phyloP scores from a whole-genome alignment of 192 early-diverging fungal species.

The Mortierella antarctica region DNA sequence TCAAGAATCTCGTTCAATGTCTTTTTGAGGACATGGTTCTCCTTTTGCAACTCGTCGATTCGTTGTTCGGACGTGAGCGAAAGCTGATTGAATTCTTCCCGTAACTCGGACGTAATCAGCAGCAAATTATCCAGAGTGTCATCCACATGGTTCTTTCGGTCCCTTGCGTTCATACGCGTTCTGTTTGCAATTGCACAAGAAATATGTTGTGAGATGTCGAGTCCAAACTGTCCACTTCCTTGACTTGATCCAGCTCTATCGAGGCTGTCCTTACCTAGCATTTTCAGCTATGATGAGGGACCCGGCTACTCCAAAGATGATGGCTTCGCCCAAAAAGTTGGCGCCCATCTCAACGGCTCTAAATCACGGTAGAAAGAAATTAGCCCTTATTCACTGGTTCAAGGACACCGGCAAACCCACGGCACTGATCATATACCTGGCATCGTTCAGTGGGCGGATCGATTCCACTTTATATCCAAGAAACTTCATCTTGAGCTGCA shows the following conservation, averaged over 20 bases:
- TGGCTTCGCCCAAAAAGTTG: constrained; percentile 81
- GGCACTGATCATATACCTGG: constrained; percentile 52
- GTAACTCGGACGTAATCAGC: constrained; percentile 44
- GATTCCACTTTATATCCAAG: constrained; percentile 80
- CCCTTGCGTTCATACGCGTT: constrained; percentile 58
- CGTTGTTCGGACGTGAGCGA: constrained; percentile 21
- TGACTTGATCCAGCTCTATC: no score
- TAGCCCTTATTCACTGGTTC: no score
- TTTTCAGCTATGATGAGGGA: constrained; percentile 77
- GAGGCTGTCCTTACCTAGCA: constrained; percentile 61
- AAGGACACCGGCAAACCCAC: background rate
- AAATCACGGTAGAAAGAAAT: background rate
- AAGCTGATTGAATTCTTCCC: constrained; percentile 54
- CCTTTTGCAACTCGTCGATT: constrained; percentile 55
- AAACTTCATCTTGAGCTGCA: constrained; percentile 85
- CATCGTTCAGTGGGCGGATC: constrained; percentile 83
- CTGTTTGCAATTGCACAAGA: constrained; percentile 16
- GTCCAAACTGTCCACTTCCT: no score
- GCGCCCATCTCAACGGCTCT: constrained; percentile 85
- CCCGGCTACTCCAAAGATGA: constrained; percentile 83
- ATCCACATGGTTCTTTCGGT: constrained; percentile 61
- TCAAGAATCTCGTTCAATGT: constrained; percentile 64
- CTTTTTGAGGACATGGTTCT: constrained; percentile 54
- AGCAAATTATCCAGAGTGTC: constrained; percentile 69
- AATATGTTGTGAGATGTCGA: background rate